These are phyloP conservation scores for Naganishia onofrii DNA, from an alignment of 768 basidiomycete genomes.

Conservation along the genomic window DNA sequence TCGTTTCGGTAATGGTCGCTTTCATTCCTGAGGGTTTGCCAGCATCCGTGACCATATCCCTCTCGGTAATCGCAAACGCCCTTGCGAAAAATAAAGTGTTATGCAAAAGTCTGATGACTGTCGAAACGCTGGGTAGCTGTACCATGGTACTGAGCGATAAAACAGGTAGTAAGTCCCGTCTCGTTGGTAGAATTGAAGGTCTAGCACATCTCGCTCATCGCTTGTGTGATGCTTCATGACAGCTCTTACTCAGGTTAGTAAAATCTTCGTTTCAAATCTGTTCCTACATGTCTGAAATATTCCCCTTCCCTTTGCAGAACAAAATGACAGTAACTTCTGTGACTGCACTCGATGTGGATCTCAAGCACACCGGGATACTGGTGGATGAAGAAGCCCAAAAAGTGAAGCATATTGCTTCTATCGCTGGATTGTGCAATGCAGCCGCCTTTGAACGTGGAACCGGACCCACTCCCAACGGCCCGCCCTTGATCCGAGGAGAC, in stretches of 20 bases:
- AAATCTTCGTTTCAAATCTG: not conserved
- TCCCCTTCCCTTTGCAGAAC: slow-evolving; percentile 56
- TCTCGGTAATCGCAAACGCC: slow-evolving; percentile 56
- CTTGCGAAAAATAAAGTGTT: slow-evolving; percentile 60
- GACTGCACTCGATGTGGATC: slow-evolving; percentile 51
- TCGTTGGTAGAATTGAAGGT: no score
- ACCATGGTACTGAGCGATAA: slow-evolving; percentile 64
- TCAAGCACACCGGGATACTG: slow-evolving; percentile 31
- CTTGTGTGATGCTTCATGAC: not conserved
- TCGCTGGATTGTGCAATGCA: slow-evolving; percentile 60
- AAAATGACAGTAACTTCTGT: slow-evolving; percentile 61
- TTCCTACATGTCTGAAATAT: not conserved
- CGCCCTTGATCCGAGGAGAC: slow-evolving; percentile 57
- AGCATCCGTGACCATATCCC: slow-evolving; percentile 57
- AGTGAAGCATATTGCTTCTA: slow-evolving; percentile 45
- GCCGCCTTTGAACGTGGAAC: slow-evolving; percentile 55
- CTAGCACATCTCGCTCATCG: no score
- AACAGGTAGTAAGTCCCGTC: slow-evolving; percentile 39
- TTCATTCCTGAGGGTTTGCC: slow-evolving; percentile 54
- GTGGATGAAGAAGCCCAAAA: slow-evolving; percentile 37
- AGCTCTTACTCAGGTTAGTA: slow-evolving; percentile 54
- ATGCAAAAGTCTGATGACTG: slow-evolving; percentile 63
- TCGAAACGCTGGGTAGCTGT: slow-evolving; percentile 67
- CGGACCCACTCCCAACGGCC: slow-evolving; percentile 42
- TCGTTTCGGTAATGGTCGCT: slow-evolving; percentile 60